phyloP scores from a whole-genome alignment of 2,329 filamentous ascomycete genomes.

The Pleochaeta shiraiana region DNA sequence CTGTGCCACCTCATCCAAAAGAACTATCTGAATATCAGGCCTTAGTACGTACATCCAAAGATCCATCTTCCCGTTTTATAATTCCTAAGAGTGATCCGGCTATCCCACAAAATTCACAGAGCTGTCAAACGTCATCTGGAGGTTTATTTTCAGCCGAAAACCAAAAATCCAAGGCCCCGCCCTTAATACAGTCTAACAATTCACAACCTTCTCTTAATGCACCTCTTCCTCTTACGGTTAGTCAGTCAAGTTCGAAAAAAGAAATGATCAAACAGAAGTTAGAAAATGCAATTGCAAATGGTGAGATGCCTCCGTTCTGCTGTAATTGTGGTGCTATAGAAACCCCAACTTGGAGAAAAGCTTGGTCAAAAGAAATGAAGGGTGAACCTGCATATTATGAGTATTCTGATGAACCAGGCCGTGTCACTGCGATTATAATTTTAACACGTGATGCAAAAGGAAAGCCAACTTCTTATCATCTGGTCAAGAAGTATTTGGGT shows the following conservation, averaged over 20 bases:
- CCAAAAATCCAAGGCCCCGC: constrained; percentile 13
- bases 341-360: constrained; percentile 89
- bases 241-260: constrained; percentile 12
- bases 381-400: constrained; percentile 50
- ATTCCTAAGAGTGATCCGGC: constrained; percentile 30
- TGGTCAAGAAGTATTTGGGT: constrained; percentile 54
- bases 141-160: constrained; percentile 22
- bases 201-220: neutral
- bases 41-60: neutral
- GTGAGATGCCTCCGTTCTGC: constrained; percentile 74
- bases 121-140: constrained; percentile 25
- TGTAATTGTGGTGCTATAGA: constrained; percentile 88
- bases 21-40: neutral
- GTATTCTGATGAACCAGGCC: constrained; percentile 48
- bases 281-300: constrained; percentile 45
- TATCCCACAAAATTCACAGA: constrained; percentile 21
- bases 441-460: constrained; percentile 39
- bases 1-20: neutral
- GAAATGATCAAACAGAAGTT: constrained; percentile 27
- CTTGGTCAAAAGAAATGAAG: constrained; percentile 56
- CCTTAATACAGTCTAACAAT: neutral
- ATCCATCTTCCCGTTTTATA: constrained; percentile 9
- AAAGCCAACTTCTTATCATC: constrained; percentile 42
- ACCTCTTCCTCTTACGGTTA: neutral
- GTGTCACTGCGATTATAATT: constrained; percentile 52